phyloP scores from a whole-genome alignment of 257 asterid genomes.

The Primulina eburnea region DNA sequence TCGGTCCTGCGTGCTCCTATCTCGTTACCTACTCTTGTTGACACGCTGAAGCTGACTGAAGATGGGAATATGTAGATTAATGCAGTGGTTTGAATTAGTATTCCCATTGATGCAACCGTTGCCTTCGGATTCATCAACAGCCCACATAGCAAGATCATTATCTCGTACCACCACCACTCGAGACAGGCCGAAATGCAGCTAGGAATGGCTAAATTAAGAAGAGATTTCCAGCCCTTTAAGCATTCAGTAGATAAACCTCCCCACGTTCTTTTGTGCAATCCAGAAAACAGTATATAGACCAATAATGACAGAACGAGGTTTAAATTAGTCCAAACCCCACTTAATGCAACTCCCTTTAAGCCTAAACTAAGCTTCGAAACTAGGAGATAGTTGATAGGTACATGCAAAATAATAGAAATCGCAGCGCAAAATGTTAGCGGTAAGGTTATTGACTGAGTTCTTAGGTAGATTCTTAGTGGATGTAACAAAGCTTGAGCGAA shows the following conservation, averaged over 20 bases:
- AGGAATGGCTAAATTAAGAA: slow-evolving; percentile 43
- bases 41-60: slow-evolving; percentile 49
- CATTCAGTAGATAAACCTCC: slow-evolving; percentile 34
- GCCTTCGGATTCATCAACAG: slow-evolving; percentile 45
- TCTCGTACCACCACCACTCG: slow-evolving; percentile 75
- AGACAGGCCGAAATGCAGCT: slow-evolving; percentile 57
- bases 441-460: slow-evolving; percentile 50
- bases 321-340: slow-evolving; percentile 51
- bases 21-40: slow-evolving; percentile 60
- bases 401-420: slow-evolving; percentile 36
- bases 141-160: slow-evolving; percentile 57
- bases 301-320: slow-evolving; percentile 45
- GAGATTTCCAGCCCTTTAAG: slow-evolving; percentile 35
- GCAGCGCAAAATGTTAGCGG: slow-evolving; percentile 51
- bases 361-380: slow-evolving; percentile 44
- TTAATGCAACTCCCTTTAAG: slow-evolving; percentile 47
- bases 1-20: slow-evolving; percentile 47
- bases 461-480: slow-evolving; percentile 48
- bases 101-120: slow-evolving; percentile 63
- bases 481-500: slow-evolving; percentile 40
- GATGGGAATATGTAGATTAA: slow-evolving; percentile 64
- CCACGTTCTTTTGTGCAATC: slow-evolving; percentile 41
- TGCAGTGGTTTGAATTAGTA: slow-evolving; percentile 52
- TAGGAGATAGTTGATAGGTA: slow-evolving; percentile 47
- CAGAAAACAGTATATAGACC: slow-evolving; percentile 36